Evolutionary conservation across 768 basidiomycete genomes (phyloP), one percentile per base, ranked within the genome.

Genomic region (Auricularia cornea): DNA sequence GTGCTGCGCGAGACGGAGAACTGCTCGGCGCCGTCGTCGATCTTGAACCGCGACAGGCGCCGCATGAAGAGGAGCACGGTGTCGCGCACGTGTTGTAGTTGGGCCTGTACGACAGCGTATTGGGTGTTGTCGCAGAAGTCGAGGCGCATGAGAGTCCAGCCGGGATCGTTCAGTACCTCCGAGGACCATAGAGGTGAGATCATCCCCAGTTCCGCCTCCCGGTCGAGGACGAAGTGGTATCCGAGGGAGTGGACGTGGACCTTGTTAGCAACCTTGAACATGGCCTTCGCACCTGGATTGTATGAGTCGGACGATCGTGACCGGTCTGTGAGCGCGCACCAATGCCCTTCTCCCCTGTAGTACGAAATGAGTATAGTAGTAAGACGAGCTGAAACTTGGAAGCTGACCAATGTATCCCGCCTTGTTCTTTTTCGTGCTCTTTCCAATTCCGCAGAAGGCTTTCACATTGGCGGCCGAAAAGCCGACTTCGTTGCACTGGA

Each of bases 341-440:
- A 10, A 72, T 72, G 10, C 71, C 71, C 63, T 72, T 72, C 60
- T 72, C 71, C 59, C 71, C 71, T 72, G 59, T 23, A 32, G 54
- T 11, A 28, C 20, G 20, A 18, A 23, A 18, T 62, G 16, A 60
- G 28, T 48, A 6, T 48, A 16, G 20, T 5, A 48, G 33, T 16
- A 63, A 63, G n/a, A 14, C 35, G 35, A 38, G 10, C 41, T 23
- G 32, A 23, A 6, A 31, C 11, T 28, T 26, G 23, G 54, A 31
- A 23, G 30, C 63, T 66, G 63, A 28, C 66, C 68, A 33, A 68
- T 66, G 26, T 60, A 63, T 28, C 63, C 64, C 2, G 35, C 44
- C 60, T 64, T 59, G 16, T 56, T 63, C 20, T 31, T 66, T 62
- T 72, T 72, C 1, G 71, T 72, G 61, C 71, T 72, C n/a, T 23